These are phyloP conservation scores for Paspalum notatum DNA, from an alignment of 176 grass and related monocot genomes.

Conservation along the genomic window DNA sequence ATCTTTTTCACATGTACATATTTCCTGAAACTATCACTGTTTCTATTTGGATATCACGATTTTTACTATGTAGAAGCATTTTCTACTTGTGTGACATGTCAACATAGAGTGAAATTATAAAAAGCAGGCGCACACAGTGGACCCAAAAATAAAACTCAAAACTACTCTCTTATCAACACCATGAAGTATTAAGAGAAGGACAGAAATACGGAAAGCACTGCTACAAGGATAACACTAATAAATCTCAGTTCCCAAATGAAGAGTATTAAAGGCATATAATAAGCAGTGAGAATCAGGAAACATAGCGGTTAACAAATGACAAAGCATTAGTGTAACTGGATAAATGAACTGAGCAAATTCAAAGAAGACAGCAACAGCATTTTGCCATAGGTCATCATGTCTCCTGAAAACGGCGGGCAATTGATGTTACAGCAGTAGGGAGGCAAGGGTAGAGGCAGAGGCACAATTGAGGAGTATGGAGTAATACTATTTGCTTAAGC, in stretches of 20 bases:
- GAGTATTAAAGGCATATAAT: not conserved
- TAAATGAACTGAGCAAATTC: not conserved
- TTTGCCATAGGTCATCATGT: not conserved
- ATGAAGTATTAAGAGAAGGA: not conserved
- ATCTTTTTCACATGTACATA: not conserved
- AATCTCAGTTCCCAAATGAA: not conserved
- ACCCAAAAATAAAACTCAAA: not conserved
- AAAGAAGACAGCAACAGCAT: not conserved
- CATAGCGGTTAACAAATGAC: not conserved
- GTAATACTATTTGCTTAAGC: not conserved
- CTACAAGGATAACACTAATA: not conserved
- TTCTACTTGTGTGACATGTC: not conserved
- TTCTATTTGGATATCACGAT: conserved; percentile 1
- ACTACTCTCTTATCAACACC: not conserved
- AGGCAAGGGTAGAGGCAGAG: no score
- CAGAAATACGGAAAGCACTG: not conserved
- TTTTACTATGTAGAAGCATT: not conserved
- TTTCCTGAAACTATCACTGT: not conserved
- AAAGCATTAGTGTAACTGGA: not conserved
- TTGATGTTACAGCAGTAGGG: no score
- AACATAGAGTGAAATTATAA: not conserved
- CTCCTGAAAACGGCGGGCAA: not conserved
- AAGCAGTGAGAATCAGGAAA: not conserved
- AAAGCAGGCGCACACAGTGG: not conserved
- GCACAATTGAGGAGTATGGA: not conserved